These are phyloP conservation scores for Mycena galopus DNA, from an alignment of 768 basidiomycete species.

Conservation along the genomic window DNA sequence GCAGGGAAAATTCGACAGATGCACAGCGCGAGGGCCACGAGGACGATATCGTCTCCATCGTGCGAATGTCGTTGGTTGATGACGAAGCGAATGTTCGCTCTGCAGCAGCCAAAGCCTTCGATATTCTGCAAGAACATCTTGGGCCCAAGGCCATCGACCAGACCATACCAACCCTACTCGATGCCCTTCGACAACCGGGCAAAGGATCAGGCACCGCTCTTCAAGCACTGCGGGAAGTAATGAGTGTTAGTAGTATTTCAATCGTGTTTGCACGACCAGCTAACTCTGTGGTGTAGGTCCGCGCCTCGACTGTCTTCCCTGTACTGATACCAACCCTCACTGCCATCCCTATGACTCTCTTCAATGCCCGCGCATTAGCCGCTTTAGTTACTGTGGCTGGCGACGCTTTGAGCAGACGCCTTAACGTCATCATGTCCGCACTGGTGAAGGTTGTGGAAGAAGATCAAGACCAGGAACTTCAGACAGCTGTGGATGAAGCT, in stretches of 20 bases:
- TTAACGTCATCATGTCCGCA: slow-evolving; percentile 83
- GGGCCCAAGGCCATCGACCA: slow-evolving; percentile 94
- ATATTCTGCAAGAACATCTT: slow-evolving; percentile 91
- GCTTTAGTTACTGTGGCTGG: slow-evolving; percentile 96
- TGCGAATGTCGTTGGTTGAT: slow-evolving; percentile 89
- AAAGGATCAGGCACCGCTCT: slow-evolving; percentile 95
- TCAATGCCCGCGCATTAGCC: slow-evolving; percentile 93
- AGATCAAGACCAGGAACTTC: slow-evolving; percentile 77
- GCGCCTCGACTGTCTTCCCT: slow-evolving; percentile 96
- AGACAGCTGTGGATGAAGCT: slow-evolving; percentile 79
- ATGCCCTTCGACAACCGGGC: slow-evolving; percentile 93
- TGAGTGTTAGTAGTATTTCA: slow-evolving; percentile 77
- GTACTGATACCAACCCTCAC: slow-evolving; percentile 95
- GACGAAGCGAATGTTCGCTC: slow-evolving; percentile 86
- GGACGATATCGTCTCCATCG: slow-evolving; percentile 87
- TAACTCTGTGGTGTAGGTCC: slow-evolving; percentile 69
- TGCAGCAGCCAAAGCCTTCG: slow-evolving; percentile 91
- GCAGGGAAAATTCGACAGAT: slow-evolving; percentile 87
- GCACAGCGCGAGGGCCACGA: slow-evolving; percentile 89
- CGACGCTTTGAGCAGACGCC: slow-evolving; percentile 84
- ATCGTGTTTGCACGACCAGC: background rate
- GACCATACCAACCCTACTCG: slow-evolving; percentile 94
- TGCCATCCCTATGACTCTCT: slow-evolving; percentile 90
- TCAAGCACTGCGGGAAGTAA: slow-evolving; percentile 93
- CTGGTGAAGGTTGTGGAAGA: slow-evolving; percentile 84